These are phyloP conservation scores for Citrus inodora DNA, from an alignment of 345 rosid species.

Conservation along the genomic window DNA sequence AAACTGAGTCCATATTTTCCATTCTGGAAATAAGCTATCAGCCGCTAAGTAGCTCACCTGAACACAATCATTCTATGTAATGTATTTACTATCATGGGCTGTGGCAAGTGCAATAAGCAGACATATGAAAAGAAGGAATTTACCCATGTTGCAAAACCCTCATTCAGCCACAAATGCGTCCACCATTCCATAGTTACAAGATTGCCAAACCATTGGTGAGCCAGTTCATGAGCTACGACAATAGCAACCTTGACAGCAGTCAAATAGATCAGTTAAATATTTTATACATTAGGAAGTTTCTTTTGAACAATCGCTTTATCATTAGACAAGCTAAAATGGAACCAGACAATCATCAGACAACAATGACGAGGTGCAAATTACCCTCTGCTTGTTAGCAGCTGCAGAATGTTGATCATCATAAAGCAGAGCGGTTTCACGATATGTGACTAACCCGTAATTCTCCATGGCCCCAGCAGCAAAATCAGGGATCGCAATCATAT, in stretches of 20 bases:
- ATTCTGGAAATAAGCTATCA: constrained; percentile 90
- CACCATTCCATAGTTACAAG: constrained; percentile 99
- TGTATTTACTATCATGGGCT: background rate
- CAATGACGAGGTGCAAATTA: constrained; percentile 19
- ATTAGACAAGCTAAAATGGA: background rate
- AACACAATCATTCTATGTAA: constrained; percentile 15
- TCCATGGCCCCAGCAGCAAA: constrained; percentile 99
- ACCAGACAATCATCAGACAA: constrained; percentile 3
- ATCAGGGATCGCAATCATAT: constrained; percentile 97
- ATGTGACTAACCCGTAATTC: constrained; percentile 94
- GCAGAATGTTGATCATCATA: constrained; percentile 94
- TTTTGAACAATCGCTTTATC: background rate
- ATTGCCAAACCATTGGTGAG: constrained; percentile 99
- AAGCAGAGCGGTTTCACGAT: constrained; percentile 90
- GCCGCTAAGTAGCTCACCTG: constrained; percentile 97
- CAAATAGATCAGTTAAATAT: constrained; percentile 9
- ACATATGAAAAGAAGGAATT: constrained; percentile 11
- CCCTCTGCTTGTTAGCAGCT: constrained; percentile 96
- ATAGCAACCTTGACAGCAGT: constrained; percentile 68
- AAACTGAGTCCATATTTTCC: constrained; percentile 99
- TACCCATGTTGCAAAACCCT: constrained; percentile 99
- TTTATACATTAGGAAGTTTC: background rate
- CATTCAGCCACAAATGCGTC: constrained; percentile 98
- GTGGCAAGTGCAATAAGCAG: constrained; percentile 1
- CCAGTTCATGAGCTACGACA: constrained; percentile 97